phyloP scores from a whole-genome alignment of 495 filamentous ascomycete species.

The Glarea lozoyensis region DNA sequence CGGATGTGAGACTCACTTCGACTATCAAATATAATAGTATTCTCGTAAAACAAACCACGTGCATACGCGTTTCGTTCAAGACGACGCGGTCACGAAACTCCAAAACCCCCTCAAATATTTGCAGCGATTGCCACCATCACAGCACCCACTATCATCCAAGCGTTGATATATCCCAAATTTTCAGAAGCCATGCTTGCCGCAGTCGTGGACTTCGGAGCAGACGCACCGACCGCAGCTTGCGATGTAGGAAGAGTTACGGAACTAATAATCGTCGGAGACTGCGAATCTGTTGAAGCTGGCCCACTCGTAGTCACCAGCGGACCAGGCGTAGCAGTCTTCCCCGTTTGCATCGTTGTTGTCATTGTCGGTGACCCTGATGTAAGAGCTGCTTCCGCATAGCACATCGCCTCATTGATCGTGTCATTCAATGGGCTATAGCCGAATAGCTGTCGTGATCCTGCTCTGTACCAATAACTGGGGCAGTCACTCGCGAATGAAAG shows the following conservation, averaged over 20 bases:
- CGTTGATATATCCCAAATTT: background rate
- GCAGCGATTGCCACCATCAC: background rate
- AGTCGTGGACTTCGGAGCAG: background rate
- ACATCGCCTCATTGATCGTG: background rate
- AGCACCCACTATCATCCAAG: background rate
- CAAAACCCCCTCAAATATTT: no score
- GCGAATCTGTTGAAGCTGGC: no score
- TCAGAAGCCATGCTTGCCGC: background rate
- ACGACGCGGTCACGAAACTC: no score
- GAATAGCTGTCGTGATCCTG: background rate
- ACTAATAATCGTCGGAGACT: no score
- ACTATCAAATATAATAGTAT: no score
- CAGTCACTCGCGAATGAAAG: background rate
- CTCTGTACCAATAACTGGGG: background rate
- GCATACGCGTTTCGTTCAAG: no score
- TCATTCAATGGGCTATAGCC: background rate
- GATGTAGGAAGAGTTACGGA: no score
- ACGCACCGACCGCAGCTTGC: no score
- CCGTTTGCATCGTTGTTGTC: background rate
- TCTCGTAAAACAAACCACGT: no score
- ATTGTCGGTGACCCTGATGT: background rate
- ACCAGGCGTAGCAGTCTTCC: background rate
- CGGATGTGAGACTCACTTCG: no score
- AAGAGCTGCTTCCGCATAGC: background rate
- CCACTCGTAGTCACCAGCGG: background rate